Evolutionary conservation across 164 flowering plant genomes (phyloP), one percentile per base, ranked within the genome.

Genomic region (Tetrastigma voinierianum): DNA sequence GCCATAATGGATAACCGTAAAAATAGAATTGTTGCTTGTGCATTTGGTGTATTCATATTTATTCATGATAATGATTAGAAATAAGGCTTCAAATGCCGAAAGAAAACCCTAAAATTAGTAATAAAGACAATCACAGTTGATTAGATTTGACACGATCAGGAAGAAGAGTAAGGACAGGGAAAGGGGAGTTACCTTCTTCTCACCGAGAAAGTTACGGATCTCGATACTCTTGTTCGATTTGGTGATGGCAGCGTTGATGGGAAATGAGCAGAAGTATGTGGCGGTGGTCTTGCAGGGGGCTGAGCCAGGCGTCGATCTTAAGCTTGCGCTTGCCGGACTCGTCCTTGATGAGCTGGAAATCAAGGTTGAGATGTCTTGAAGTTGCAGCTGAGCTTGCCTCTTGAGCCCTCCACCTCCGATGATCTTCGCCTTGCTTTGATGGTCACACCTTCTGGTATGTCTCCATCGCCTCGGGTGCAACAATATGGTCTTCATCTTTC

Each of bases 311-410:
- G 19, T 86, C 90, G 21, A 84, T 72, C 70, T 82, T 82, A 11
- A 86, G 76, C 72, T 82, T 80, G 67, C 61, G 70, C 68, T 77
- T 77, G 5, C 90, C 90, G 24, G 84, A 57, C 52, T 79, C 84
- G 46, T 80, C 83, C 20, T 68, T 80, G 74, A 76, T 76, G 16
- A 86, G 76, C 70, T 84, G 76, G 51, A 86, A 86, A 56, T 86
- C 90, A 40, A 86, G 82, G 64, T 82, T 82, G 24, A 86, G 63
- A 59, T 86, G 90, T n/a, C 79, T 86, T 86, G 78, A 86, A 84
- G 61, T 86, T 72, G 4, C 88, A 70, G 6, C 62, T 20, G 21
- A 86, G 85, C 65, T 77, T 84, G 10, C 89, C 89, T 2, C 89
- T 58, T 1, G 89, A 86, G 0, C 89, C 89, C 18, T 77, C 83